Evolutionary conservation across 78 protist species (phyloP), one percentile per base, ranked within the genome.

Genomic region (slime mould (Dictyostelium discoideum)): DNA sequence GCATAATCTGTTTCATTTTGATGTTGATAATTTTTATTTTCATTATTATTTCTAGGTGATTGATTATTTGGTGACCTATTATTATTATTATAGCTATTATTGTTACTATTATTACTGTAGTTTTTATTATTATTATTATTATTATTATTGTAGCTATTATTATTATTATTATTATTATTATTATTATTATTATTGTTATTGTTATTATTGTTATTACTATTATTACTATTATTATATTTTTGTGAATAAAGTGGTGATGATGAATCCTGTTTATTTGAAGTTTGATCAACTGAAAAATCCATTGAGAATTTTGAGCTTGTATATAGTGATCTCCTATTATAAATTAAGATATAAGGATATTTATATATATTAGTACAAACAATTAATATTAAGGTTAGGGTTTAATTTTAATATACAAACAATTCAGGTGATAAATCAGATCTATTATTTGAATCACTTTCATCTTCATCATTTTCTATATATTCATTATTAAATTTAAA

Each of bases 1-100:
- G 95, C 95, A 90, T 90, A 90, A 72, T 90, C 95, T 54, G 13
- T 82, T 44, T 73, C 84, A 77, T 44, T n/a, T 22, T 67, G 67
- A 4, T 24, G 42, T 69, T 85, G 42, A 32, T 14, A 74, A 26
- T 69, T 69, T 24, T 69, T 69, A 69, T 69, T 69, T 3, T 26
- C 6, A 63, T 60, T 83, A 63, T 60, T 83, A 83, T 83, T 44
- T 79, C 69, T 39, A 44, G 85, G 44, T 77, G 54, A 40, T 40
- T 80, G 77, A 26, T 69, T 74, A 37, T 74, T 74, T 37, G 81
- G 81, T 14, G 80, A 32, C 40, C 72, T 26, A 48, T 67, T 46
- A 73, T 85, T 46, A 73, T 85, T 85, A 37, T 84, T 84, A 9
- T 29, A 54, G 9, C 22, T 83, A 50, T 57, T 57, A 32, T 57